Evolutionary conservation across 78 protist species (phyloP).

Genomic region (Emiliania huxleyi): DNA sequence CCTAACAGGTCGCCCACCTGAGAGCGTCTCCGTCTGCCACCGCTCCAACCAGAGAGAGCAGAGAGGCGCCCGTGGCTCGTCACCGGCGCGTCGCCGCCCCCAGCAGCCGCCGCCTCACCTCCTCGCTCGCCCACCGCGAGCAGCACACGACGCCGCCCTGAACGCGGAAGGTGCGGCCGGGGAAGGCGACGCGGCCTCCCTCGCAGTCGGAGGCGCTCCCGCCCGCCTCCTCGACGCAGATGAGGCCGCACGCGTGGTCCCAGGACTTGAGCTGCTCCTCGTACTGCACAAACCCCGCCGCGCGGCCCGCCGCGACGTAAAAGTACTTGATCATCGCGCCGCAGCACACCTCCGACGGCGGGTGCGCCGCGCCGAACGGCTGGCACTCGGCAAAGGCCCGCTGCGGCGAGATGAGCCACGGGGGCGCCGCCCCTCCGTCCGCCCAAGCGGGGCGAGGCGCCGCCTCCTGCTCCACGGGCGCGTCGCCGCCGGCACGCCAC

Average conservation of each 20-base stretch:
- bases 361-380: not conserved
- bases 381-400: not conserved
- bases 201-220: not conserved
- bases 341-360: not conserved
- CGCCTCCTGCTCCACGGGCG: too few species aligned
- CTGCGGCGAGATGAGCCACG: not conserved
- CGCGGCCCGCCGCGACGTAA: not conserved
- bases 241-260: not conserved
- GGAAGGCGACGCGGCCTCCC: not conserved
- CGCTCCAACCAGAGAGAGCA: too few species aligned
- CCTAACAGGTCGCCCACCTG: too few species aligned
- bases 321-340: constrained; percentile 26
- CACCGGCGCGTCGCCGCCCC: too few species aligned
- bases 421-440: not conserved
- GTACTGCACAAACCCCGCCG: not conserved
- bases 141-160: too few species aligned
- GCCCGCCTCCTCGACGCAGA: not conserved
- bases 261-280: not conserved
- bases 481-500: too few species aligned
- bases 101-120: too few species aligned
- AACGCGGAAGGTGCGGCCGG: too few species aligned
- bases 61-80: too few species aligned
- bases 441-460: too few species aligned
- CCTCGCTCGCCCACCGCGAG: too few species aligned
- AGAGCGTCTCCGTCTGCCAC: too few species aligned